These are phyloP conservation scores for Akanthomyces uredinophilus DNA, from an alignment of 2,329 filamentous ascomycete species.

Conservation along the genomic window DNA sequence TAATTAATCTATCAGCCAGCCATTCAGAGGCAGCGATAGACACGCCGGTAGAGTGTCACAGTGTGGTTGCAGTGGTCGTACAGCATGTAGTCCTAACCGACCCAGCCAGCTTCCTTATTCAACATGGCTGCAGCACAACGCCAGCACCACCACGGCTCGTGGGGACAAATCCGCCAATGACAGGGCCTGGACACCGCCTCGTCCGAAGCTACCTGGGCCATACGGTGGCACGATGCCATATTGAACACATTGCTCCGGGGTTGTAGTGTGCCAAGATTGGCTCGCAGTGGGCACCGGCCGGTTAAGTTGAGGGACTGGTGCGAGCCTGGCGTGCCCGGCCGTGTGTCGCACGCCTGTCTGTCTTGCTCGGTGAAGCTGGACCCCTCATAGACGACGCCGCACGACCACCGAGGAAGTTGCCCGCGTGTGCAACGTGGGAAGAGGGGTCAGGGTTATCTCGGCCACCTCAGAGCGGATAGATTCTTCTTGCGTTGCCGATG, in stretches of 20 bases:
- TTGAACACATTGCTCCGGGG: slow-evolving; percentile 1
- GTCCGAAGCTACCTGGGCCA: background rate
- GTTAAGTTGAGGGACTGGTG: background rate
- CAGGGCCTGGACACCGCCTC: background rate
- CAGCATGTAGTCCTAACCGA: background rate
- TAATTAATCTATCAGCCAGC: slow-evolving; percentile 9
- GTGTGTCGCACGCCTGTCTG: background rate
- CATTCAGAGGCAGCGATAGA: background rate
- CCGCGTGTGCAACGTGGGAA: background rate
- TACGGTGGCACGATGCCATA: slow-evolving; percentile 2
- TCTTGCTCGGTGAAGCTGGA: background rate
- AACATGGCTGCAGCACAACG: background rate
- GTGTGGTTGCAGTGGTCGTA: background rate
- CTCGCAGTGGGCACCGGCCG: background rate
- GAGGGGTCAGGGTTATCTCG: background rate
- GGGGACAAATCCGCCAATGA: slow-evolving; percentile 1
- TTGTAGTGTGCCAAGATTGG: background rate
- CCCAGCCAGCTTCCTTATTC: slow-evolving; percentile 6
- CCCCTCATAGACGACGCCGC: slow-evolving; percentile 7
- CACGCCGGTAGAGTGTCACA: background rate
- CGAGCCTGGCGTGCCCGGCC: background rate
- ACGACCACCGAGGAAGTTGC: background rate
- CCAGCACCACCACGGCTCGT: background rate
- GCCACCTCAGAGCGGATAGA: background rate
- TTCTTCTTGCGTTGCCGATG: background rate